Evolutionary conservation across 2,329 filamentous ascomycete species (phyloP), one percentile per base, ranked within the genome.

Genomic region (Calycina herbarum): DNA sequence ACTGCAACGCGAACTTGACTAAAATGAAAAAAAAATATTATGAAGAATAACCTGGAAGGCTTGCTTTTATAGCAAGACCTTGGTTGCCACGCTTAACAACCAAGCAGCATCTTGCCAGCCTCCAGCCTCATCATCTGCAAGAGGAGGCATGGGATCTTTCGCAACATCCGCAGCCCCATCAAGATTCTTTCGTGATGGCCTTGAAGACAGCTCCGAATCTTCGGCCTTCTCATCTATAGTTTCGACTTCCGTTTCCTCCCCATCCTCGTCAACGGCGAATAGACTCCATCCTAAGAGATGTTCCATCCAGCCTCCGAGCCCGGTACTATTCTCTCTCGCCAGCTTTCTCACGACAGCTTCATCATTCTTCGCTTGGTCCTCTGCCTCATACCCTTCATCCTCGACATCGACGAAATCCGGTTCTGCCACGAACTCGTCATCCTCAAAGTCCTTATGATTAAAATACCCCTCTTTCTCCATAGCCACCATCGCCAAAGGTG

Each of bases 41-140:
- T 20, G 45, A 51, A 45, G n/a, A 45, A 45, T 17, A 20, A 51
- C 31, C 31, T 8, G 20, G 8, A 24, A 24, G 7, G n/a, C 45
- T 51, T 11, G 45, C 45, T 24, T 24, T 57, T n/a, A 62, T 24
- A 77, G 64, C 45, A 77, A 62, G 11, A 75, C 75, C 57, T 74
- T 76, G 54, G 71, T 73, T 35, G 87, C 88, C 68, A 90, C 86
- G 68, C 83, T 88, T 64, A 90, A 76, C 58, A 91, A 76, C 88
- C 88, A 91, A 17, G 86, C 86, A 31, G 87, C 88, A 76, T 90
- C 88, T 65, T 85, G 82, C 88, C 87, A 90, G 8, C 83, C 83
- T 17, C 85, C 86, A 56, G 85, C 82, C 61, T 89, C 82, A 8
- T 81, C 78, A 54, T 81, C 82, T 61, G 79, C 79, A 10, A 81